Conservation (phyloP, 2,329 filamentous ascomycete species). For the Arthrobotrys sinensis region DNA sequence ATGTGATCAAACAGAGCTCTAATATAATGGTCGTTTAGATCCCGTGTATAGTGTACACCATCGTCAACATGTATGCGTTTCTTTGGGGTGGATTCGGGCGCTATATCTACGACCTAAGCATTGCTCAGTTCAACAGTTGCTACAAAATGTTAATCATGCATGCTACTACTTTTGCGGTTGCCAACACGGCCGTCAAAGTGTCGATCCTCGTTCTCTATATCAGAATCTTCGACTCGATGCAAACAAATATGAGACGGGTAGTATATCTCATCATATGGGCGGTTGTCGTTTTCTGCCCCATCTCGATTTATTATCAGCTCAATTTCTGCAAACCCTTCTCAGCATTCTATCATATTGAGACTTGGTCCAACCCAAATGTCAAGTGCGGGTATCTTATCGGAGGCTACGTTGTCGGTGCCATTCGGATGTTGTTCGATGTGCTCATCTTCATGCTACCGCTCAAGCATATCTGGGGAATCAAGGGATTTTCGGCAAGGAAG, state of each 20-base stretch:
- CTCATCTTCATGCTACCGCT: slow-evolving; percentile 33
- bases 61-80: slow-evolving; percentile 39
- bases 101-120: slow-evolving; percentile 28
- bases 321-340: slow-evolving; percentile 26
- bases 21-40: slow-evolving; percentile 11
- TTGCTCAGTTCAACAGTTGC: slow-evolving; percentile 30
- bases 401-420: slow-evolving; percentile 21
- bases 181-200: slow-evolving; percentile 36
- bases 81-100: slow-evolving; percentile 39
- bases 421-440: slow-evolving; percentile 26
- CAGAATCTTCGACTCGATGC: slow-evolving; percentile 38
- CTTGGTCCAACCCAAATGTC: slow-evolving; percentile 15
- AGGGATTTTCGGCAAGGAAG: slow-evolving; percentile 27
- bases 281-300: slow-evolving; percentile 32
- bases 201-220: slow-evolving; percentile 30
- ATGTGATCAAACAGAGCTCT: background rate
- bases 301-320: slow-evolving; percentile 20
- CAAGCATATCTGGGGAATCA: slow-evolving; percentile 46
- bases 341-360: slow-evolving; percentile 35
- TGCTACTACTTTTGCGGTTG: slow-evolving; percentile 30
- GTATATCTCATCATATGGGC: slow-evolving; percentile 15
- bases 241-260: slow-evolving; percentile 35
- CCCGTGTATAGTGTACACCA: slow-evolving; percentile 32
- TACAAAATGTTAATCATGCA: slow-evolving; percentile 24
- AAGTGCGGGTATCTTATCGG: slow-evolving; percentile 13